These are phyloP conservation scores for Cajanus cajan DNA, from an alignment of 306 rosid species.

Conservation along the genomic window DNA sequence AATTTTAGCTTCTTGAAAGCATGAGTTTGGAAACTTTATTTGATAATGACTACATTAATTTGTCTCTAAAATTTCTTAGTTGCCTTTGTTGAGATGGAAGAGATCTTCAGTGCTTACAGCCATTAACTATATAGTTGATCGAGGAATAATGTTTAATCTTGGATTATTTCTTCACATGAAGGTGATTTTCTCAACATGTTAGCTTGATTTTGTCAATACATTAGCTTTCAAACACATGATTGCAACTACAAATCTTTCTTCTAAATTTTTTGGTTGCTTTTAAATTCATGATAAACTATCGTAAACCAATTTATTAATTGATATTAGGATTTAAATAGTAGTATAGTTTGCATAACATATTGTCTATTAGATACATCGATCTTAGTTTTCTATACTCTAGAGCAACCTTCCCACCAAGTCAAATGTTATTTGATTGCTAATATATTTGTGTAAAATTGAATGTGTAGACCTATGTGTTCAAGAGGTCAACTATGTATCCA, in stretches of 20 bases:
- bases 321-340: not conserved
- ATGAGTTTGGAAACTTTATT: not conserved
- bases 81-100: not conserved
- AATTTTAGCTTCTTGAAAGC: not conserved
- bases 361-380: not conserved
- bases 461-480: not conserved
- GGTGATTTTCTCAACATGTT: not conserved
- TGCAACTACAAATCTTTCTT: too few species aligned
- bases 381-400: not conserved
- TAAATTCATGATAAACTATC: too few species aligned
- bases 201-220: too few species aligned
- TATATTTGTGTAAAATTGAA: not conserved
- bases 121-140: not conserved
- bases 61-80: not conserved
- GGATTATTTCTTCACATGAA: not conserved
- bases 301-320: not conserved
- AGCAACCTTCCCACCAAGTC: not conserved
- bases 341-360: not conserved
- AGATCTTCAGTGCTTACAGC: not conserved
- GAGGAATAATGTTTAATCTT: not conserved
- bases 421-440: not conserved
- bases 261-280: not conserved
- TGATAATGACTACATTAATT: too few species aligned
- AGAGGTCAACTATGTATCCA: not conserved
- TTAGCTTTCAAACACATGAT: too few species aligned